Evolutionary conservation across 2,329 filamentous ascomycete species (phyloP), one percentile per base, ranked within the genome.

Genomic region (Pyricularia grisea): DNA sequence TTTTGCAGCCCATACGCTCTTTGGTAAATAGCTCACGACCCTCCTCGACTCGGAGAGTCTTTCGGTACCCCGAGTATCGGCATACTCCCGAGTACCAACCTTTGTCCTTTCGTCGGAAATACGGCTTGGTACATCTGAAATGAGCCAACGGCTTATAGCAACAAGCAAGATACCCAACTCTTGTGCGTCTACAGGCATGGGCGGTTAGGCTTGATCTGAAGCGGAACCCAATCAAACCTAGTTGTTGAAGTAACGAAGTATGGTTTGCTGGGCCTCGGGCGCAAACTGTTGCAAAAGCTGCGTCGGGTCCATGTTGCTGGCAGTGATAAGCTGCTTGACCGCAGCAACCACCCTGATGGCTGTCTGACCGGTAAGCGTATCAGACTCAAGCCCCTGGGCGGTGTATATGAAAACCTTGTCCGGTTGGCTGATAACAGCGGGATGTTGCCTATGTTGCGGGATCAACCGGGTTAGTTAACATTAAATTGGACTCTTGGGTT

Each of bases 341-440:
- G 92, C 89, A 64, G 83, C 83, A 36, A 93, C 92, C 69, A 97
- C 91, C 71, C 90, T 88, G 71, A 84, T 87, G 30, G 92, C 92
- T 25, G 91, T 93, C 76, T 93, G 88, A 25, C 94, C 94, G 76
- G 94, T 92, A 60, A 99, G 83, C 23, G 94, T 94, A 76, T 97
- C 93, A 6, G 92, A 91, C 76, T 97, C 94, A 17, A 99, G 88
- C 25, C 94, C 94, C 78, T 96, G 90, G 30, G 90, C 92, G 69
- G 98, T 92, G 75, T 88, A 91, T 30, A 90, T 87, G 77, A 99
- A 98, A 70, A 94, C 86, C 78, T 93, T 93, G 72, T 87, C 87
- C 7, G 92, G 89, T 77, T 95, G 91, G 71, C 85, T 83, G 74
- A 93, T 84, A 65, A 97, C 92, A 17, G 88, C 89, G 0, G 92